phyloP scores from a whole-genome alignment of 352 stramenopile genomes.

The Phytophthora agathidicida region DNA sequence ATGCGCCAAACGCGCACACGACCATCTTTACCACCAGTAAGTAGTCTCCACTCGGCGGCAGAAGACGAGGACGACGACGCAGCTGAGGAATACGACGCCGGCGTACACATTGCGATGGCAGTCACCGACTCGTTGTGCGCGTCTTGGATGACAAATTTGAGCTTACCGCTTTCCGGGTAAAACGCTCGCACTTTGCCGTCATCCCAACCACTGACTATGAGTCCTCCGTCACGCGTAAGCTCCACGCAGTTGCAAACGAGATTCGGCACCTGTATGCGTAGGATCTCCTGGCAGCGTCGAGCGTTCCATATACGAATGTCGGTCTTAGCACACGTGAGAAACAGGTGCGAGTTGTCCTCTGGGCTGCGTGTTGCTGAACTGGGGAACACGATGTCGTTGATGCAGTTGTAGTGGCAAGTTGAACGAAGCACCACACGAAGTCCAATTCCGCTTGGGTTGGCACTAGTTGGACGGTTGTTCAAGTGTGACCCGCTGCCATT shows the following conservation, averaged over 20 bases:
- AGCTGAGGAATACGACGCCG: conserved; percentile 31
- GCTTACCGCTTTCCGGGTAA: conserved; percentile 95
- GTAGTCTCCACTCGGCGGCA: conserved; percentile 81
- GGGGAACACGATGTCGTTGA: conserved; percentile 97
- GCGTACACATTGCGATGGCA: conserved; percentile 89
- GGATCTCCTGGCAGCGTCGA: conserved; percentile 91
- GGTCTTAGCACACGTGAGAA: conserved; percentile 94
- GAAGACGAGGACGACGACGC: conserved; percentile 23
- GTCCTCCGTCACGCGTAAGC: conserved; percentile 86
- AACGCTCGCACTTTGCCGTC: conserved; percentile 98
- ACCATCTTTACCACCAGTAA: conserved; percentile 95
- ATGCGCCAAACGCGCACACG: conserved; percentile 95
- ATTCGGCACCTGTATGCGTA: conserved; percentile 97
- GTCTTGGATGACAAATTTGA: conserved; percentile 98
- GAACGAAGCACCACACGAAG: conserved; percentile 72
- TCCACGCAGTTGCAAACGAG: conserved; percentile 96
- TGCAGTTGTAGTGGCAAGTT: conserved; percentile 92
- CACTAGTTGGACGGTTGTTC: conserved; percentile 35
- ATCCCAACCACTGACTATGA: conserved; percentile 96
- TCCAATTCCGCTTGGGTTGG: not conserved
- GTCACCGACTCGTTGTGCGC: conserved; percentile 96
- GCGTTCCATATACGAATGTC: conserved; percentile 98
- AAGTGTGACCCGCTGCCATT: conserved; percentile 5
- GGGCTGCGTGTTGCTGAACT: conserved; percentile 43
- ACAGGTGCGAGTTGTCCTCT: conserved; percentile 92